Evolutionary conservation across 768 basidiomycete species (phyloP).

Genomic region (Sarcodon aspratus): DNA sequence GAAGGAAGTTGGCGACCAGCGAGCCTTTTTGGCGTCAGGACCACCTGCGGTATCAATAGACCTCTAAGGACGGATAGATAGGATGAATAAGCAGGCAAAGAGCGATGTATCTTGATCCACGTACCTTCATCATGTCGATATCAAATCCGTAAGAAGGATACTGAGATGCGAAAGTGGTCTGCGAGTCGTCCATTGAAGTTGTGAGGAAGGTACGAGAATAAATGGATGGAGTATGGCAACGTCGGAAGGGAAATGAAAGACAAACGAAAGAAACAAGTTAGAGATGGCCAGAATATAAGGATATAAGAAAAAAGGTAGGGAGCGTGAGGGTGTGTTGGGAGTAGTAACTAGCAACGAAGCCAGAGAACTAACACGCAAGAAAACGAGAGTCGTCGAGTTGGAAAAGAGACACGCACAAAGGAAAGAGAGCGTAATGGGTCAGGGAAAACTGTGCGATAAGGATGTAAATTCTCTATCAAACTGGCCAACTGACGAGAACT

Average conservation of each 20-base stretch:
- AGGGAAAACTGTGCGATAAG: not conserved
- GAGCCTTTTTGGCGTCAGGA: slow-evolving; percentile 82
- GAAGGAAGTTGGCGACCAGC: slow-evolving; percentile 69
- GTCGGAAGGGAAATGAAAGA: slow-evolving; percentile 34
- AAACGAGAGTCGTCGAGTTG: not conserved
- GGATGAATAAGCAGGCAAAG: slow-evolving; percentile 2
- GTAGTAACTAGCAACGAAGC: not conserved
- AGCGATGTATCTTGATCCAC: slow-evolving; percentile 8
- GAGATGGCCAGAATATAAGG: slow-evolving; percentile 23
- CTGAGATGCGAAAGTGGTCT: slow-evolving; percentile 56
- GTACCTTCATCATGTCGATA: slow-evolving; percentile 88
- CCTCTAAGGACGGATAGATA: slow-evolving; percentile 35
- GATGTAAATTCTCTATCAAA: not conserved
- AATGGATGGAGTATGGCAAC: slow-evolving; percentile 25
- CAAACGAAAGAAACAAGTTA: slow-evolving; percentile 42
- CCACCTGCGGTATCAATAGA: slow-evolving; percentile 78
- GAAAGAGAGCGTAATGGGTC: slow-evolving; percentile 12
- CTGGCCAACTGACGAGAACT: not conserved
- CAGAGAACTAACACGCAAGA: slow-evolving; percentile 16
- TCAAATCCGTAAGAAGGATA: slow-evolving; percentile 70
- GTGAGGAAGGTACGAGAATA: slow-evolving; percentile 6
- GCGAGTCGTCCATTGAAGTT: slow-evolving; percentile 56
- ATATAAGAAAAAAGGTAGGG: slow-evolving; percentile 6
- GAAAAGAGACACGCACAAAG: slow-evolving; percentile 30
- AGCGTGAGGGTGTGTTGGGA: slow-evolving; percentile 5